A percentile compares a stretch with the other conserved stretches of the same genome.
Evolutionary conservation across 495 filamentous ascomycete species (phyloP).

Genomic region (Xylaria palmicola): DNA sequence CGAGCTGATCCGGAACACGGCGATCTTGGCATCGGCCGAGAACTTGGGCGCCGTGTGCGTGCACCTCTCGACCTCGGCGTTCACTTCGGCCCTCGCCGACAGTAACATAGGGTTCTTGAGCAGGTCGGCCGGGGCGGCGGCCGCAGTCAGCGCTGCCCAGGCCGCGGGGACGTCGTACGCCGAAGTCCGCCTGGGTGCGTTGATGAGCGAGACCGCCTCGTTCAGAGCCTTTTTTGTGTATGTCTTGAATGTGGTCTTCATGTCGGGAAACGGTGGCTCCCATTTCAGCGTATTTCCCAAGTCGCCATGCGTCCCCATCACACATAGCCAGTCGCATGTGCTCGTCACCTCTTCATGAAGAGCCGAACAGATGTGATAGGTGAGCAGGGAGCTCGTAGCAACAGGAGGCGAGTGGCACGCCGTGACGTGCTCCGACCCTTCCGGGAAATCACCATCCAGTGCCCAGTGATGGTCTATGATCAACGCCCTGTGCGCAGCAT

Average conservation of each 20-base stretch:
- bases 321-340: conserved; percentile 53
- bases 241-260: conserved; percentile 53
- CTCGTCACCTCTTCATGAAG: conserved; percentile 45
- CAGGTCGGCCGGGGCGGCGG: conserved; percentile 41
- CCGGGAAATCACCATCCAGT: conserved; percentile 51
- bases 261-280: conserved; percentile 58
- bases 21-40: conserved; percentile 53
- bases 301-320: conserved; percentile 60
- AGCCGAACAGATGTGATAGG: conserved; percentile 54
- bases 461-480: conserved; percentile 60
- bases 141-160: conserved; percentile 50
- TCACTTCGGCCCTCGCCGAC: conserved; percentile 50
- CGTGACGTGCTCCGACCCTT: conserved; percentile 46
- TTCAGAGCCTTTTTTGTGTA: conserved; percentile 58
- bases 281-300: conserved; percentile 58
- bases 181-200: conserved; percentile 57
- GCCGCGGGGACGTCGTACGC: conserved; percentile 53
- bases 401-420: conserved; percentile 58
- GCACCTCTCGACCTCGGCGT: conserved; percentile 53
- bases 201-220: conserved; percentile 54
- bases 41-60: conserved; percentile 58
- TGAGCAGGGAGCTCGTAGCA: conserved; percentile 55
- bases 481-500: conserved; percentile 39
- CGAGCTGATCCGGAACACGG: conserved; percentile 54
- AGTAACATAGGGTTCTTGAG: conserved; percentile 43